Percentiles rank a stretch among this genome's conserved stretches.
phyloP scores from a whole-genome alignment of 148 eudicot genomes.

The Euryodendron excelsum region DNA sequence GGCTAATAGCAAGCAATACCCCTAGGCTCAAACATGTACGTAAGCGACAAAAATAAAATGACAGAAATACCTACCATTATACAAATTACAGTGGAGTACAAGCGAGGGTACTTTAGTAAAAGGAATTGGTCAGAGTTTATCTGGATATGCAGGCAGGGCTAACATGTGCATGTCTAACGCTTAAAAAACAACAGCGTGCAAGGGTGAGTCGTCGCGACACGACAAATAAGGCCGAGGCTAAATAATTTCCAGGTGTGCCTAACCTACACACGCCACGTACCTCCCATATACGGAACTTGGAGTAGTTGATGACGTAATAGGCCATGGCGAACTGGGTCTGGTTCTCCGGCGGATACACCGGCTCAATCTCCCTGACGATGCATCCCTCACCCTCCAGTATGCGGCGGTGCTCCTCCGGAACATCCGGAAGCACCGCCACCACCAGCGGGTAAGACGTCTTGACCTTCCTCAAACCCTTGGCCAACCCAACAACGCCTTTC shows the following conservation, averaged over 20 bases:
- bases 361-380: constrained; percentile 49
- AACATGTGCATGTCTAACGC: neutral
- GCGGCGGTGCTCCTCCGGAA: constrained; percentile 56
- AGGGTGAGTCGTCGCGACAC: neutral
- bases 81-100: too few relatives aligned
- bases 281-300: constrained; percentile 67
- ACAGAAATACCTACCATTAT: too few relatives aligned
- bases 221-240: too few relatives aligned
- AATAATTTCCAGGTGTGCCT: too few relatives aligned
- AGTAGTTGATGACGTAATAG: constrained; percentile 60
- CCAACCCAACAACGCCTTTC: too few relatives aligned
- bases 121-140: neutral
- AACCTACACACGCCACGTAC: constrained; percentile 13
- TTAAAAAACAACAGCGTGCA: neutral
- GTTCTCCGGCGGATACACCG: too few relatives aligned
- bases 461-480: too few relatives aligned
- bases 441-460: constrained; percentile 46
- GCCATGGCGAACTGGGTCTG: constrained; percentile 56
- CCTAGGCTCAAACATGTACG: neutral
- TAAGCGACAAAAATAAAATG: too few relatives aligned
- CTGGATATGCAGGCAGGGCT: too few relatives aligned
- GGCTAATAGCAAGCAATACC: too few relatives aligned
- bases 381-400: constrained; percentile 49
- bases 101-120: neutral
- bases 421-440: constrained; percentile 62